These are phyloP conservation scores for Solanum chilense DNA, from an alignment of 257 asterid genomes.

Conservation along the genomic window DNA sequence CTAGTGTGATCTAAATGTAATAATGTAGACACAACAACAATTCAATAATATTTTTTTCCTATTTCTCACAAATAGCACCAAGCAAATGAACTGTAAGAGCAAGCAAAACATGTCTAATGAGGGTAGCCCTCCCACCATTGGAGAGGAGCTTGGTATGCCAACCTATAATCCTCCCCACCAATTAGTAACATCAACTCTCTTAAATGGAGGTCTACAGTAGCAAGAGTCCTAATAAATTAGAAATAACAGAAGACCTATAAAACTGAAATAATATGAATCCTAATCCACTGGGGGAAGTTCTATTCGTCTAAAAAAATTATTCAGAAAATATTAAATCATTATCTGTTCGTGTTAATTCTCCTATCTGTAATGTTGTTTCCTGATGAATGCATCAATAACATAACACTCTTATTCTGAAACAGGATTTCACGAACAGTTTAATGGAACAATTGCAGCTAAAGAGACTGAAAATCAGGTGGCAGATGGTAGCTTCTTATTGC, in stretches of 20 bases:
- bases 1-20: too few relatives aligned
- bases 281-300: background rate
- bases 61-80: too few relatives aligned
- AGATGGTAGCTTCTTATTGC: constrained; percentile 50
- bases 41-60: too few relatives aligned
- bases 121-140: too few relatives aligned
- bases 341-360: background rate
- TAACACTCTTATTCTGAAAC: constrained; percentile 16
- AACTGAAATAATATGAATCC: background rate
- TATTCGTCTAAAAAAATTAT: background rate
- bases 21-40: too few relatives aligned
- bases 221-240: background rate
- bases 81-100: too few relatives aligned
- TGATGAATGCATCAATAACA: background rate
- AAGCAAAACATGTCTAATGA: too few relatives aligned
- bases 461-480: constrained; percentile 65
- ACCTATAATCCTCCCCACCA: too few relatives aligned
- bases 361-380: background rate
- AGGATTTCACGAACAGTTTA: constrained; percentile 31
- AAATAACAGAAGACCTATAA: background rate
- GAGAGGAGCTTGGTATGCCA: too few relatives aligned
- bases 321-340: background rate
- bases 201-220: background rate
- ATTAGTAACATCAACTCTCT: background rate
- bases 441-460: constrained; percentile 39